These are phyloP conservation scores for Yarrowia sp. DNA, from an alignment of 805 yeast species.

Conservation along the genomic window DNA sequence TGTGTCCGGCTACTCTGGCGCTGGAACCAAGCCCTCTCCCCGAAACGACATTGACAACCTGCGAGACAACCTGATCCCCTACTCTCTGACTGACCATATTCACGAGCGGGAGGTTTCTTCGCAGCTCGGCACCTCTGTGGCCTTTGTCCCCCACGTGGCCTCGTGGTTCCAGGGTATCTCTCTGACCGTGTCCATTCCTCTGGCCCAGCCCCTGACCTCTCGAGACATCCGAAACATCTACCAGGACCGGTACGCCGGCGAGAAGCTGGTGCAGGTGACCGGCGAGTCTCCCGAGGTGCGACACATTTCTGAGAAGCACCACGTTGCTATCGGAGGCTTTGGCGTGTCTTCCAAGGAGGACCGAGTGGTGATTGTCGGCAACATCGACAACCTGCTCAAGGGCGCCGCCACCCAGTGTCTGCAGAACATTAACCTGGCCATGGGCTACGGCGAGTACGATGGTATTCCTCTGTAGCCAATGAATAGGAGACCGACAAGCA, in stretches of 20 bases:
- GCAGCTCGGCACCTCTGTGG: slow-evolving; percentile 78
- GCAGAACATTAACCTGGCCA: slow-evolving; percentile 90
- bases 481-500: neutral
- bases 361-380: slow-evolving; percentile 92
- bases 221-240: slow-evolving; percentile 84
- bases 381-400: slow-evolving; percentile 92
- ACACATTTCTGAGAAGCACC: slow-evolving; percentile 92
- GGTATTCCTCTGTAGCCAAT: slow-evolving; percentile 73
- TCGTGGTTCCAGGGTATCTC: slow-evolving; percentile 99
- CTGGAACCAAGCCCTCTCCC: slow-evolving; percentile 98
- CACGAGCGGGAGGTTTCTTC: slow-evolving; percentile 93
- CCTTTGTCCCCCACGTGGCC: slow-evolving; percentile 97
- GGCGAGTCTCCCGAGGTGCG: slow-evolving; percentile 94
- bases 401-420: slow-evolving; percentile 99
- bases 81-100: slow-evolving; percentile 93
- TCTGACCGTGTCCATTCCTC: slow-evolving; percentile 88
- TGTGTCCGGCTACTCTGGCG: slow-evolving; percentile 98
- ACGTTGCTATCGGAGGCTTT: slow-evolving; percentile 93
- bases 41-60: slow-evolving; percentile 84
- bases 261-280: slow-evolving; percentile 79
- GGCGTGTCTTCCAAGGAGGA: slow-evolving; percentile 87
- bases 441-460: slow-evolving; percentile 91
- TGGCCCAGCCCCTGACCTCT: slow-evolving; percentile 67
- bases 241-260: slow-evolving; percentile 87
- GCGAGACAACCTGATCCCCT: slow-evolving; percentile 87